Base-by-base conservation (phyloP, 768 basidiomycete genomes). In the Royoungia palumana region DNA sequence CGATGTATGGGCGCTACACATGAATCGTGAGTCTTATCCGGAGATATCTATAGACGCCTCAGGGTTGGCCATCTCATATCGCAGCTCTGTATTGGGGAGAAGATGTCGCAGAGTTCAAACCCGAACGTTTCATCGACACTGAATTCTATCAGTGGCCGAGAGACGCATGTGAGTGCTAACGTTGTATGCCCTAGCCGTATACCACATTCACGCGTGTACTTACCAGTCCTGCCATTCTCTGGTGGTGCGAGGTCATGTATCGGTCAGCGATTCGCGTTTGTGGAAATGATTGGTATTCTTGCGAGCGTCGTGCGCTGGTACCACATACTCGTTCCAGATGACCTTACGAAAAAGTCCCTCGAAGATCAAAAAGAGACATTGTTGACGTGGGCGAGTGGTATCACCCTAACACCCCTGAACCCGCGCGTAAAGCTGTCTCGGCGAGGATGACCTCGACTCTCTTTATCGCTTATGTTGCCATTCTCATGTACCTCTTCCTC, bases 101-200 rank as follows among this genome's bases (percentile, higher is more conserved):
- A 12, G 77, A 80, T 44, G 66, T 47, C 0, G 60, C 50, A 10
- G 68, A 71, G 17, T 80, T 78, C 66, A 77, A 63, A 39, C 77
- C 77, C 0, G 74, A 75, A 38, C 71, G 75, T 0, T 80, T 79
- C 57, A 66, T 80, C 22, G 78, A 80, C 44, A 77, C 75, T 0
- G 70, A 70, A 6, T 62, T 68, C 2, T 79, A 79, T 46, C 67
- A 68, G 25, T 80, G 77, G 77, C 78, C 77, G 13, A 72, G 78
- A 20, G 69, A 78, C 46, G 77, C 75, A 13, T 78, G 76, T 76
- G 47, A 38, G 75, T 39, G 19, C 12, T 5, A 16, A 14, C 6
- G 10, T 19, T 28, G 2, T 8, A 42, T 11, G 30, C 24, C 19
- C 3, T 4, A 34, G 1, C 10, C 14, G 14, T 28, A 17, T 17